Percentiles rank a stretch among this genome's conserved stretches.
Evolutionary conservation across 352 stramenopile species (phyloP).

Genomic region (Pythium phragmiticola): DNA sequence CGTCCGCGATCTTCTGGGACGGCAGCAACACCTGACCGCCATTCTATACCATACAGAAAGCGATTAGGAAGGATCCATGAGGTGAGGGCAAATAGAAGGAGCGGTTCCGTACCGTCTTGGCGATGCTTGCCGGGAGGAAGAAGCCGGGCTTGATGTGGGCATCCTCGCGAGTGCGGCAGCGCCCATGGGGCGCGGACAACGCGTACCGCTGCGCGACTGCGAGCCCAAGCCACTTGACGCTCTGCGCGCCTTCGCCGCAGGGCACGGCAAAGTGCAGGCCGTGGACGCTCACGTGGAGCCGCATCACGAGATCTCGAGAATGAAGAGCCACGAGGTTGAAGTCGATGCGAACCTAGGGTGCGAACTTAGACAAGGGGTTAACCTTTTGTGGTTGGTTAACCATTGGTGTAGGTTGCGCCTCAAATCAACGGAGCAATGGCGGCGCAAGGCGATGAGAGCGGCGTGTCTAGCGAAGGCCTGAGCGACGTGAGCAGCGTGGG

Average conservation of each 20-base stretch:
- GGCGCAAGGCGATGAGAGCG: background rate
- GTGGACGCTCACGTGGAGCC: conserved; percentile 63
- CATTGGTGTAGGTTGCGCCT: background rate
- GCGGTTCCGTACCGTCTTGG: conserved; percentile 28
- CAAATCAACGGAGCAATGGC: background rate
- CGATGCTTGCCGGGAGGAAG: conserved; percentile 65
- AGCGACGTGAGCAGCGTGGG: background rate
- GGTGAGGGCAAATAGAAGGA: background rate
- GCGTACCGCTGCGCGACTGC: conserved; percentile 78
- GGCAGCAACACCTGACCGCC: conserved; percentile 47
- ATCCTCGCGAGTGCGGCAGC: conserved; percentile 71
- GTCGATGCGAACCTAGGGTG: background rate
- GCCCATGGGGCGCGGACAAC: conserved; percentile 57
- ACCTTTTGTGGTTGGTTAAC: background rate
- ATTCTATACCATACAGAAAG: conserved; percentile 17
- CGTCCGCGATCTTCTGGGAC: conserved; percentile 53
- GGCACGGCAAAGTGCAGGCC: conserved; percentile 69
- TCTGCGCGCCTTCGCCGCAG: conserved; percentile 76
- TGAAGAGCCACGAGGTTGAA: conserved; percentile 21
- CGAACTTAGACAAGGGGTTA: background rate
- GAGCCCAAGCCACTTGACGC: conserved; percentile 82
- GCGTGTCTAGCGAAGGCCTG: background rate
- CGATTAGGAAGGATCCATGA: too few species aligned
- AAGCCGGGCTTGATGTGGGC: conserved; percentile 76
- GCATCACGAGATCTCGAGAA: conserved; percentile 34